Evolutionary conservation across 768 basidiomycete genomes (phyloP).

Genomic region (Collybiopsis confluens): DNA sequence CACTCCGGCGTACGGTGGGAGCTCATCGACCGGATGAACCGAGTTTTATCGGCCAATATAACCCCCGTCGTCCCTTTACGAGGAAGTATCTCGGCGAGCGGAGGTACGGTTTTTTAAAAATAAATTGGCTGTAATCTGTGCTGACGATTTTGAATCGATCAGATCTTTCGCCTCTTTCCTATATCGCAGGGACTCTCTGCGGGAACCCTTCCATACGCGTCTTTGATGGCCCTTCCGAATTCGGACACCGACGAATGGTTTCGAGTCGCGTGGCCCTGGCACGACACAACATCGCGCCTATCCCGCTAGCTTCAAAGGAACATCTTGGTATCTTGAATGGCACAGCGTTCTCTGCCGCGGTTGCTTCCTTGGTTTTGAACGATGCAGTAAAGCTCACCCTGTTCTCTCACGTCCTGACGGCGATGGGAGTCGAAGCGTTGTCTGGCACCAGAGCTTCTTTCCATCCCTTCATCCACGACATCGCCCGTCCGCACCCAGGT

Average conservation of each 20-base stretch:
- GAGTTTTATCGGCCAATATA: slow-evolving; percentile 66
- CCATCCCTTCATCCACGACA: slow-evolving; percentile 68
- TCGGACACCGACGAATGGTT: slow-evolving; percentile 46
- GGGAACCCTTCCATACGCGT: slow-evolving; percentile 80
- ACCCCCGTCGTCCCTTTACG: slow-evolving; percentile 80
- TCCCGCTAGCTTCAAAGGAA: slow-evolving; percentile 70
- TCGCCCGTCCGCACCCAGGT: slow-evolving; percentile 76
- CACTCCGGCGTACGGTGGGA: slow-evolving; percentile 85
- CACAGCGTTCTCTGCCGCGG: slow-evolving; percentile 78
- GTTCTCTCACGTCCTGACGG: slow-evolving; percentile 68
- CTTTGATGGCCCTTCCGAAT: slow-evolving; percentile 49
- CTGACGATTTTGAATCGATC: slow-evolving; percentile 2
- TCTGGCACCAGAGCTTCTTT: slow-evolving; percentile 61
- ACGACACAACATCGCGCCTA: slow-evolving; percentile 56
- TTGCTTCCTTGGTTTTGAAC: slow-evolving; percentile 66
- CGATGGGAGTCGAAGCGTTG: slow-evolving; percentile 77
- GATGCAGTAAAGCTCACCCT: slow-evolving; percentile 63
- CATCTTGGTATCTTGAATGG: slow-evolving; percentile 82
- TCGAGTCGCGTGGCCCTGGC: slow-evolving; percentile 55
- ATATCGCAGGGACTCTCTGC: slow-evolving; percentile 76
- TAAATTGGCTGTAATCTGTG: too few species aligned
- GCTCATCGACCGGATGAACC: slow-evolving; percentile 74
- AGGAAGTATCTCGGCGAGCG: slow-evolving; percentile 79
- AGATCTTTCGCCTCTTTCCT: slow-evolving; percentile 80
- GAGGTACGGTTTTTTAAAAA: slow-evolving; percentile 56